Conservation (phyloP, 495 filamentous ascomycete genomes). For the Cairneyella variabilis region DNA sequence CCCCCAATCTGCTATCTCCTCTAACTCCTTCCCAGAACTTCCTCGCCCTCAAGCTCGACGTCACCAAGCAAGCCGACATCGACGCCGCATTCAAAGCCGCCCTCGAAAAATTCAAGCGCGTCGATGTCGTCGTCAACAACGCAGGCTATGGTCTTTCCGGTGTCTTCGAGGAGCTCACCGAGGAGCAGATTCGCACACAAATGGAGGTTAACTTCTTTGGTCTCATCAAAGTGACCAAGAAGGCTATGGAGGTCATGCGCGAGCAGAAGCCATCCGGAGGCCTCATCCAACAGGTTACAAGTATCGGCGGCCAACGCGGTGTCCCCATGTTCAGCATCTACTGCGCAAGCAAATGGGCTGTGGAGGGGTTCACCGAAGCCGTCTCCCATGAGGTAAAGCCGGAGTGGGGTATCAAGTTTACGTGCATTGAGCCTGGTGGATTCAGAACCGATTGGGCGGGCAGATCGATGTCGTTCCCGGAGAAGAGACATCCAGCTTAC, state of each 20-base stretch:
- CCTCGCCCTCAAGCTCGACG: slow-evolving; percentile 41
- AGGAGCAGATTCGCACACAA: slow-evolving; percentile 34
- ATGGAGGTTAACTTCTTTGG: slow-evolving; percentile 56
- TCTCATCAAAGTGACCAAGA: slow-evolving; percentile 38
- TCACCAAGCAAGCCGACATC: slow-evolving; percentile 43
- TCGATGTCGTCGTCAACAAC: slow-evolving; percentile 57
- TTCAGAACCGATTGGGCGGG: slow-evolving; percentile 35
- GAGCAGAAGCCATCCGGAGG: slow-evolving; percentile 41
- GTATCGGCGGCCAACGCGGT: slow-evolving; percentile 45
- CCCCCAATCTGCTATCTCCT: not conserved
- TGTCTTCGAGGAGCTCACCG: slow-evolving; percentile 41
- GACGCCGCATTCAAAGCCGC: slow-evolving; percentile 33
- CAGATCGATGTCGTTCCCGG: slow-evolving; percentile 28
- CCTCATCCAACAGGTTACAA: slow-evolving; percentile 49
- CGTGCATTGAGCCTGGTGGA: slow-evolving; percentile 35
- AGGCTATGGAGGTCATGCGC: slow-evolving; percentile 44
- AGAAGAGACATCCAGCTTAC: slow-evolving; percentile 37
- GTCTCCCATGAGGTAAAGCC: slow-evolving; percentile 45
- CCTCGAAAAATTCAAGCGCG: slow-evolving; percentile 35
- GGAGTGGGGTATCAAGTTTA: slow-evolving; percentile 43
- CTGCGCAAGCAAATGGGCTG: slow-evolving; percentile 51
- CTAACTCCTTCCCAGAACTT: slow-evolving; percentile 21
- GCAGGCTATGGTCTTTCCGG: slow-evolving; percentile 47
- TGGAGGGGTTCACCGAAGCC: slow-evolving; percentile 54
- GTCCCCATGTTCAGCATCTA: slow-evolving; percentile 47